A percentile compares a stretch with the other conserved stretches of the same genome.
Conservation (phyloP, 345 rosid species). For the Moricandia arvensis region DNA sequence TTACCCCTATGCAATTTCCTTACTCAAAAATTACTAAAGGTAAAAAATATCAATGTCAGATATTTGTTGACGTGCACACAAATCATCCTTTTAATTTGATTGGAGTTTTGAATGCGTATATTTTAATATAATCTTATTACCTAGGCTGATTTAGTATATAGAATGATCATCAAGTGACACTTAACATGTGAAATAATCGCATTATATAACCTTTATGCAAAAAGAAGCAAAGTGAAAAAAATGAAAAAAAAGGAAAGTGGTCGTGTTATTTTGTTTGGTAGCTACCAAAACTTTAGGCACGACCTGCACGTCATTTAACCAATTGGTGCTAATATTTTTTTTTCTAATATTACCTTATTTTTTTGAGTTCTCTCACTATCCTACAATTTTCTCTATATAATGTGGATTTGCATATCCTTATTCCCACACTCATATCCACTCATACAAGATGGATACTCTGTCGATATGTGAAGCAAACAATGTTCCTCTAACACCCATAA, state of each 20-base stretch:
- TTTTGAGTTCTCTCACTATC: background rate
- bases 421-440: background rate
- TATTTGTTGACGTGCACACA: background rate
- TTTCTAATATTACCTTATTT: background rate
- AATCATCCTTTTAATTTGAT: background rate
- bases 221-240: no score
- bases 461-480: conserved; percentile 56
- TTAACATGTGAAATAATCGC: background rate
- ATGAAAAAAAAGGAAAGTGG: background rate
- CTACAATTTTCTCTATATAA: conserved; percentile 10
- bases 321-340: background rate
- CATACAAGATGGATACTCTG: conserved; percentile 56
- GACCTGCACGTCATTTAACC: background rate
- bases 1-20: background rate
- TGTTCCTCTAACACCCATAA: conserved; percentile 65
- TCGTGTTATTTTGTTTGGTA: background rate
- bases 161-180: background rate
- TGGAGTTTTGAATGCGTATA: background rate
- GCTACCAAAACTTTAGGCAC: conserved; percentile 16
- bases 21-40: background rate
- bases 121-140: background rate
- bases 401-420: background rate
- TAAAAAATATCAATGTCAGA: background rate
- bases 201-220: background rate
- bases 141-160: background rate